Conservation (phyloP, 176 grass and related monocot species). For the Alloteropsis semialata region DNA sequence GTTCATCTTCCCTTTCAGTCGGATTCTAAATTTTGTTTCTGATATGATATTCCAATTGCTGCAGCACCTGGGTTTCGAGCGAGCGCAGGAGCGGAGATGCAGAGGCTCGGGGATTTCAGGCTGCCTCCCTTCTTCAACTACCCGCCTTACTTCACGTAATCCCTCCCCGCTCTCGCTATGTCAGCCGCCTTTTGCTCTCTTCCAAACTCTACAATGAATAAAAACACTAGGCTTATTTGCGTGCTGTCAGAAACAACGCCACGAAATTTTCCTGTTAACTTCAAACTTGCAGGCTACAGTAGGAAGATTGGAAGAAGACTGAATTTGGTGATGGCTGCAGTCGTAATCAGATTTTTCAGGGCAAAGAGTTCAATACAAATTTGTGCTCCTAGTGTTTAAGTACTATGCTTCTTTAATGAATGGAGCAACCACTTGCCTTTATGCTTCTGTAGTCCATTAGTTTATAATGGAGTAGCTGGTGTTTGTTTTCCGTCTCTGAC, state of each 20-base stretch:
- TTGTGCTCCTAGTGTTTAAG: neutral
- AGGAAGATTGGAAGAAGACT: neutral
- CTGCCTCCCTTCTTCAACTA: conserved; percentile 86
- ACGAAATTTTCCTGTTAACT: conserved; percentile 1
- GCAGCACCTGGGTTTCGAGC: neutral
- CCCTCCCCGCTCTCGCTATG: neutral
- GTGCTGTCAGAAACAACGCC: neutral
- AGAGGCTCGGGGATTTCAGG: conserved; percentile 60
- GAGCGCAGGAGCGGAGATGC: conserved; percentile 27
- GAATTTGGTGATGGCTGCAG: neutral
- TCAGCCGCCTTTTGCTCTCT: neutral
- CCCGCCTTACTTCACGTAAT: conserved; percentile 94
- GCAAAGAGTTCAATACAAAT: neutral
- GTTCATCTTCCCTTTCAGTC: no score
- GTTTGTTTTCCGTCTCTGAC: neutral
- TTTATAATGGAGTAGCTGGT: neutral
- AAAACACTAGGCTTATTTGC: neutral
- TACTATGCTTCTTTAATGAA: neutral
- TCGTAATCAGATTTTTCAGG: neutral
- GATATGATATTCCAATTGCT: neutral
- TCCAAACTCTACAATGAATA: neutral
- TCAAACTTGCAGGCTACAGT: neutral
- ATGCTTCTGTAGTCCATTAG: neutral
- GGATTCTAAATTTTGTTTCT: neutral
- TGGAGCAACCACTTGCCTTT: neutral